Base-by-base conservation (phyloP, 2,329 filamentous ascomycete species). In the Trichoderma lentiforme region DNA sequence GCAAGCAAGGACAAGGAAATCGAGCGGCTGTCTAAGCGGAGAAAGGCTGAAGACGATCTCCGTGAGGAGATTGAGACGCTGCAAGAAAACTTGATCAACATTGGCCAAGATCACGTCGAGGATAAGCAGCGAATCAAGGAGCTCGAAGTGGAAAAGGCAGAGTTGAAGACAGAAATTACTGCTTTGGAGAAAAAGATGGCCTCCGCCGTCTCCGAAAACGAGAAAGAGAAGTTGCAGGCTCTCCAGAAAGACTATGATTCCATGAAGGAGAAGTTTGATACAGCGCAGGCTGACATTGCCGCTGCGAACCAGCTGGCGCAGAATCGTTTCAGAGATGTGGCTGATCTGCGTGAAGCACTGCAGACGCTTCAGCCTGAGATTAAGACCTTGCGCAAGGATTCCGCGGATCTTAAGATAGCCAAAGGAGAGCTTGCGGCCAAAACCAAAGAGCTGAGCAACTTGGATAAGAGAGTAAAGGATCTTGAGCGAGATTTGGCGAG, bases 331-430 rank as follows among this genome's bases (percentile, higher is more conserved):
- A 97, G 94, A 80, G 95, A 98, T 73, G 84, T 98, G 2, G 91
- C 91, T 0, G 93, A 97, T 32, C 84, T 97, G 60, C 88, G 91
- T 24, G 92, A 95, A 73, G 86, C 95, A 3, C 82, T 98, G 34
- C 91, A 94, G 75, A 97, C 96, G 79, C 88, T 92, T 0, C 95
- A 98, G 78, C 92, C 94, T 0, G 95, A 99, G 81, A 84, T 98
- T 28, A 92, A 91, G 79, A 91, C 85, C 58, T 85, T 98, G 24
- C 90, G 93, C 8, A 89, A 91, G 63, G 95, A 98, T 76, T 91
- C 93, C 34, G 88, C 89, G 0, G 88, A 91, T 53, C 85, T 98
- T 39, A 95, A 94, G 80, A 85, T 85, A 0, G 87, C 89, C 3
- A 95, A 92, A 78, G 92, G 95, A 61, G 93, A 97, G 73, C 86